Base-by-base conservation (phyloP, 306 rosid species). In the Benincasa hispida region DNA sequence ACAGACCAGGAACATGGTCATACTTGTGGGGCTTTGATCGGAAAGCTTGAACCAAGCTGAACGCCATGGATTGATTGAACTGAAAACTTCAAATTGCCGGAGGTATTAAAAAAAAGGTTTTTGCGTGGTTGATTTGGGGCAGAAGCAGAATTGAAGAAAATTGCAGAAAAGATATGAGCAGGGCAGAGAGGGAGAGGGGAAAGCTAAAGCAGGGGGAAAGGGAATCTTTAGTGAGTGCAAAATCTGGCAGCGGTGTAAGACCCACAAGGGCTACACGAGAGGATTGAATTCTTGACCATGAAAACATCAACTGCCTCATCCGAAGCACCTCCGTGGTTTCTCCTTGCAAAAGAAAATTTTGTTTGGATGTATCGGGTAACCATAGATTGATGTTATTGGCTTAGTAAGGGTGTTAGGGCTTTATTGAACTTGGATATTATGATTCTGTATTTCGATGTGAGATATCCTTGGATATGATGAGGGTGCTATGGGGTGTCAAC, bases 221-320 rank as follows among this genome's bases (percentile, higher is more conserved):
- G 55, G 80, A 32, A 51, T 32, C 9, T 14, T 83, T 89, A 91
- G 88, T 92, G 92, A 50, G 85, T 76, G 86, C 91, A 89, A 68
- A 89, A 91, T 70, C 94, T 85, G 75, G 94, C 77, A 30, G 94
- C 84, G 39, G 94, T 87, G 86, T 91, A 94, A 77, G 94, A 84
- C 94, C 97, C 89, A 84, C 84, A n/a, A 91, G 91, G 68, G 92
- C 84, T 0, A 84, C 81, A 77, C 92, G 85, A 47, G 76, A 81
- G 84, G 78, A 83, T 75, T 56, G 86, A 48, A 67, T 82, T 85
- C 82, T 83, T 62, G 84, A 81, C 81, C 89, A 89, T 0, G 85
- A 47, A 39, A 85, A 78, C 81, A 85, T 79, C 78, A 91, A 76
- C 51, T 81, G 80, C 56, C 60, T 89, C 76, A 77, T 45, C 60